Evolutionary conservation across 2,329 filamentous ascomycete species (phyloP), one percentile per base, ranked within the genome.

Genomic region (Aphanoascus verrucosus): DNA sequence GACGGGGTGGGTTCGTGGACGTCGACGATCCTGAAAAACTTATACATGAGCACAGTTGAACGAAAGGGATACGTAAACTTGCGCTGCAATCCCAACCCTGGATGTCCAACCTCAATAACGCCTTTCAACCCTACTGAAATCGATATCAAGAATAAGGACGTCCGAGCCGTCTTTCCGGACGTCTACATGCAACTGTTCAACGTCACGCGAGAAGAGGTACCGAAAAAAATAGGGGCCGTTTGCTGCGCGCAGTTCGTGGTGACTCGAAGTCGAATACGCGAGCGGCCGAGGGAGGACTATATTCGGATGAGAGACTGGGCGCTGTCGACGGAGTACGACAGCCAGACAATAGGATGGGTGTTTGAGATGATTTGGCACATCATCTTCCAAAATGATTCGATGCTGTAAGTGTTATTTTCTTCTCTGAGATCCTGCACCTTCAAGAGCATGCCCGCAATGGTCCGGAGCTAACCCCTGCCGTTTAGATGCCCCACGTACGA

Each of bases 301-400:
- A 61, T 77, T 14, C 72, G 72, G 38, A 79, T 77, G 62, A 72
- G 80, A 3, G 67, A 81, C 44, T 85, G 82, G 82, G 58, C 84
- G 40, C 61, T 82, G n/a, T 70, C 73, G 8, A 81, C 80, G 1
- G 66, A 74, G 3, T 63, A 80, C 49, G 71, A 71, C 4, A 79
- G 83, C 61, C 72, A 73, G 15, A 65, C 77, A 23, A 80, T 76
- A 28, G 82, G 81, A 1, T 70, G 81, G 19, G 74, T 84, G 1
- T 75, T 83, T 63, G 82, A 85, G 62, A 84, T 82, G 59, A 65
- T 81, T 15, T 85, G 82, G 82, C 82, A 85, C 63, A 74, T 80
- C 64, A 72, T 75, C 64, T 78, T 72, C 55, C 68, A 69, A 34
- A 67, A 65, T 60, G 61, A 68, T 19, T 63, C 69, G 6, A 64